These are phyloP conservation scores for Drosera spatulata DNA, from an alignment of 179 eudicot genomes.

Conservation along the genomic window DNA sequence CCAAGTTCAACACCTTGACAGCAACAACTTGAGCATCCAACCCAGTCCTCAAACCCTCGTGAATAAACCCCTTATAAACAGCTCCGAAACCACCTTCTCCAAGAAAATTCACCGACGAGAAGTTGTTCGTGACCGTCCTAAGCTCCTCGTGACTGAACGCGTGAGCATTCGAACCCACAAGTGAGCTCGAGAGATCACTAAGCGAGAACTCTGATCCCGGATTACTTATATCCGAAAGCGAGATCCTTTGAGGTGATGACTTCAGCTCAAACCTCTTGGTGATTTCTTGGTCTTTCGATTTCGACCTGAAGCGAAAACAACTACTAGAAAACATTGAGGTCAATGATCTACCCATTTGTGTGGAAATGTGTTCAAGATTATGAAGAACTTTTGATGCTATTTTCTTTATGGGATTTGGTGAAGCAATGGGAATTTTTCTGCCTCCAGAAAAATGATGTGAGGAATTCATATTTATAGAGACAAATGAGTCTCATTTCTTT, in stretches of 20 bases:
- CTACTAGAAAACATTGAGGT: too few relatives aligned
- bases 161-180: slow-evolving; percentile 59
- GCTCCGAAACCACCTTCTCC: slow-evolving; percentile 98
- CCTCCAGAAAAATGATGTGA: too few relatives aligned
- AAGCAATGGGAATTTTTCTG: too few relatives aligned
- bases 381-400: too few relatives aligned
- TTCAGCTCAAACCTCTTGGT: slow-evolving; percentile 11
- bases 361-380: too few relatives aligned
- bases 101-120: slow-evolving; percentile 52
- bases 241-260: slow-evolving; percentile 39
- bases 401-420: too few relatives aligned
- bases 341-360: too few relatives aligned
- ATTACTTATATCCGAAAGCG: slow-evolving; percentile 51
- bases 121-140: slow-evolving; percentile 51
- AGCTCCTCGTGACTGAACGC: slow-evolving; percentile 59
- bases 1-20: slow-evolving; percentile 79
- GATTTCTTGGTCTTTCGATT: slow-evolving; percentile 12
- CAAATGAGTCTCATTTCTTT: too few relatives aligned
- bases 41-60: slow-evolving; percentile 51
- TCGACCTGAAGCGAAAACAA: slow-evolving; percentile 7
- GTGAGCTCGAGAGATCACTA: slow-evolving; percentile 50
- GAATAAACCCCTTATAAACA: slow-evolving; percentile 79
- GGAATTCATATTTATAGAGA: too few relatives aligned
- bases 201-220: slow-evolving; percentile 39
- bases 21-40: slow-evolving; percentile 78